phyloP scores from a whole-genome alignment of 2,329 filamentous ascomycete genomes.

The Sordariomycetes sp. region DNA sequence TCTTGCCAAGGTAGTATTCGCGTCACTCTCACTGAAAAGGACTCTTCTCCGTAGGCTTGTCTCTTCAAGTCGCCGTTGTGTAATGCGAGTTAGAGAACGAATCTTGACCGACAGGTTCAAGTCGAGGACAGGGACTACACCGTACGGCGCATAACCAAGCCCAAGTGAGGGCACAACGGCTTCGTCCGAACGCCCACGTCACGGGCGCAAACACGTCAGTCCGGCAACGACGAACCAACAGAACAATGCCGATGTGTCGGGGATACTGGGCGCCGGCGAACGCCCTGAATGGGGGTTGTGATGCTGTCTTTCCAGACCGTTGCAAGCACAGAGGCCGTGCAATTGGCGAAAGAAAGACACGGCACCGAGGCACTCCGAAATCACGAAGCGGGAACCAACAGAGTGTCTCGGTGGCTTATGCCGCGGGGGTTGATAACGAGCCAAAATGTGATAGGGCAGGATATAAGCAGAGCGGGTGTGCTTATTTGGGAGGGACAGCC shows the following conservation, averaged over 20 bases:
- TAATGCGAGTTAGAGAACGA: background rate
- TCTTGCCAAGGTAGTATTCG: background rate
- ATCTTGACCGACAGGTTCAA: background rate
- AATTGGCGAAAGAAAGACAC: background rate
- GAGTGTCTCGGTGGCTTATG: background rate
- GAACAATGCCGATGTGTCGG: background rate
- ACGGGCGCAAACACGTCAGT: background rate
- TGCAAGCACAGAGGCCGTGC: background rate
- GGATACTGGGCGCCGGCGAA: background rate
- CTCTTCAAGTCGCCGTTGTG: background rate
- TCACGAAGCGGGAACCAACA: background rate
- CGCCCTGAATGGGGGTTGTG: background rate
- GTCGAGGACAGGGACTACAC: background rate
- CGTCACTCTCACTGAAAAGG: background rate
- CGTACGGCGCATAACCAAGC: background rate
- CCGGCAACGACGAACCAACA: background rate
- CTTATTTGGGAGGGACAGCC: background rate
- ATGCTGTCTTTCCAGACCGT: background rate
- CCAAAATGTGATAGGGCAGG: background rate
- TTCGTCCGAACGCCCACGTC: background rate
- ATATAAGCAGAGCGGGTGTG: background rate
- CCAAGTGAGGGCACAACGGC: background rate
- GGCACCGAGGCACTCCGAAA: slow-evolving; percentile 4
- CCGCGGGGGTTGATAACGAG: background rate
- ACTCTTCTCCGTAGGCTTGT: background rate